These are phyloP conservation scores for Starmerella khaoyaiensis DNA, from an alignment of 805 yeast species.

Conservation along the genomic window DNA sequence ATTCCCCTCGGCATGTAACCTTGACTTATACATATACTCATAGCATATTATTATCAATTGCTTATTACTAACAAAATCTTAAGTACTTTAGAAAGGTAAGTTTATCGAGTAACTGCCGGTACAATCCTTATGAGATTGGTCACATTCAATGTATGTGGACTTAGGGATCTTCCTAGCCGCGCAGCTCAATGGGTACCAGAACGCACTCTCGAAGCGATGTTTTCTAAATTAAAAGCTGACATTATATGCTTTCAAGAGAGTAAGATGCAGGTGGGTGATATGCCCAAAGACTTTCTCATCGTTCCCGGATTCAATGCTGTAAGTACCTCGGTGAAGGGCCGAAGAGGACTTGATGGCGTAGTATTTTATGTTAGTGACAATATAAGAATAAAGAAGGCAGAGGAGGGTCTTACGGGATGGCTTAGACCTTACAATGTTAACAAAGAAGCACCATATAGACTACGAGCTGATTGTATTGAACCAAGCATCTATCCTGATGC, in stretches of 20 bases:
- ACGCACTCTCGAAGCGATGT: constrained; percentile 29
- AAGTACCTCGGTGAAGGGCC: constrained; percentile 50
- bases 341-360: constrained; percentile 86
- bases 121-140: constrained; percentile 9
- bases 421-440: constrained; percentile 8
- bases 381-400: constrained; percentile 55
- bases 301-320: constrained; percentile 49
- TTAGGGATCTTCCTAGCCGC: constrained; percentile 76
- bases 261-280: constrained; percentile 44
- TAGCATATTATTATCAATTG: too few relatives aligned
- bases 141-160: constrained; percentile 17
- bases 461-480: not conserved
- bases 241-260: constrained; percentile 79
- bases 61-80: too few relatives aligned
- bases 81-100: too few relatives aligned
- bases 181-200: constrained; percentile 71
- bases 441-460: constrained; percentile 9
- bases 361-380: constrained; percentile 54
- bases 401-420: constrained; percentile 82
- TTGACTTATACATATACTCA: too few relatives aligned
- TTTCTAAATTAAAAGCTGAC: constrained; percentile 44
- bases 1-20: too few relatives aligned
- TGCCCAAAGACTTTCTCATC: constrained; percentile 38
- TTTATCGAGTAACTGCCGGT: too few relatives aligned
- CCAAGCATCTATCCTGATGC: constrained; percentile 11